These are phyloP conservation scores for Naematelia aurantialba DNA, from an alignment of 768 basidiomycete genomes.

Conservation along the genomic window DNA sequence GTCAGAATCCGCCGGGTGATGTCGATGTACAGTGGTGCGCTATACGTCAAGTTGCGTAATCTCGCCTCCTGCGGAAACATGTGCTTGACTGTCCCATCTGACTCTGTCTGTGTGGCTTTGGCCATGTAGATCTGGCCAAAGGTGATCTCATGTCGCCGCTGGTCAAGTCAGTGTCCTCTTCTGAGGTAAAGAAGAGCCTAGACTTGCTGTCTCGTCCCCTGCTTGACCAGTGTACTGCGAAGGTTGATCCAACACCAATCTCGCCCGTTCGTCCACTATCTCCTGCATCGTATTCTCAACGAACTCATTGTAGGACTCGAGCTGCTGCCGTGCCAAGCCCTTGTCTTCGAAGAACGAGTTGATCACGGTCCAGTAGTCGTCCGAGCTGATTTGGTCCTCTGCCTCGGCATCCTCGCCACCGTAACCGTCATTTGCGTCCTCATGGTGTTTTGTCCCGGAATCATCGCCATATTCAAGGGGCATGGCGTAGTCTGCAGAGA, in stretches of 20 bases:
- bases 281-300: conserved; percentile 99
- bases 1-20: conserved; percentile 81
- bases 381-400: conserved; percentile 34
- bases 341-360: conserved; percentile 95
- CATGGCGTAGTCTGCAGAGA: conserved; percentile 18
- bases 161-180: background rate
- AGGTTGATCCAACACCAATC: conserved; percentile 91
- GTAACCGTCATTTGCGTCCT: conserved; percentile 8
- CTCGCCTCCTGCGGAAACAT: conserved; percentile 97
- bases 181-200: background rate
- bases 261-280: conserved; percentile 92
- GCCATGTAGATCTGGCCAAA: conserved; percentile 98
- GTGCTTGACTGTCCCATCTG: conserved; percentile 87
- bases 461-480: conserved; percentile 9
- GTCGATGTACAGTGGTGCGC: conserved; percentile 90
- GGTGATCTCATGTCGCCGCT: conserved; percentile 92
- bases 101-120: conserved; percentile 87
- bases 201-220: conserved; percentile 51
- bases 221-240: conserved; percentile 91
- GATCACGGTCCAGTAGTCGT: conserved; percentile 63
- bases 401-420: conserved; percentile 20
- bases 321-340: conserved; percentile 94
- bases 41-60: conserved; percentile 90
- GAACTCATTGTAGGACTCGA: conserved; percentile 98
- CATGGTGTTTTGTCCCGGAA: background rate